A percentile compares a stretch with the other conserved stretches of the same genome.
These are phyloP conservation scores for Kwoniella pini DNA, from an alignment of 768 basidiomycete genomes.

Conservation along the genomic window DNA sequence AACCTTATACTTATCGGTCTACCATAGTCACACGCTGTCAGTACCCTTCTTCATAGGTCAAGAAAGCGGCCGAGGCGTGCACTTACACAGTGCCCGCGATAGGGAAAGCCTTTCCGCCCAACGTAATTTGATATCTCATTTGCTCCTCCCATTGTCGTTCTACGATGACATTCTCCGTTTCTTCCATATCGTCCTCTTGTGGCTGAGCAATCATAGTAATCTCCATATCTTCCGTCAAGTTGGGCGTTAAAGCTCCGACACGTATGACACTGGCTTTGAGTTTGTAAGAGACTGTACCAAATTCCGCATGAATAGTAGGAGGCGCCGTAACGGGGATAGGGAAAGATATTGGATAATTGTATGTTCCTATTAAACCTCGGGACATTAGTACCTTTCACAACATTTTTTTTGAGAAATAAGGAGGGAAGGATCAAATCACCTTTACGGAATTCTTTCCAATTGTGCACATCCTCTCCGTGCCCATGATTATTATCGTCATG, in stretches of 20 bases:
- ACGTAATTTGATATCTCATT: slow-evolving; percentile 68
- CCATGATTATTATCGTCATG: slow-evolving; percentile 37
- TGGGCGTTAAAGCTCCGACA: slow-evolving; percentile 75
- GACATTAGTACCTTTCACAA: too few relatives aligned
- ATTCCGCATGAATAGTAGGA: slow-evolving; percentile 71
- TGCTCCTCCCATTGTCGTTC: slow-evolving; percentile 90
- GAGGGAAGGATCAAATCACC: slow-evolving; percentile 59
- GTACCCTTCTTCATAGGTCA: too few relatives aligned
- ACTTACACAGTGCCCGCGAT: slow-evolving; percentile 71
- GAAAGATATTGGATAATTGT: slow-evolving; percentile 92
- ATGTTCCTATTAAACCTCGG: slow-evolving; percentile 63
- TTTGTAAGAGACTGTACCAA: slow-evolving; percentile 74
- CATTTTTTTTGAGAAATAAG: too few relatives aligned
- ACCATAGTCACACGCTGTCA: neutral
- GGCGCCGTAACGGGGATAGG: slow-evolving; percentile 76
- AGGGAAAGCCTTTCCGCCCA: slow-evolving; percentile 73
- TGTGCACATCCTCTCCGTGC: slow-evolving; percentile 45
- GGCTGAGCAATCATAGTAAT: slow-evolving; percentile 75
- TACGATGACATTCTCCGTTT: slow-evolving; percentile 72
- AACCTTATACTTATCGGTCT: slow-evolving; percentile 74
- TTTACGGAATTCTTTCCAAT: slow-evolving; percentile 85
- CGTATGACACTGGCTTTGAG: slow-evolving; percentile 80
- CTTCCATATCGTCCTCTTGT: slow-evolving; percentile 81
- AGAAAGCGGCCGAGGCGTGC: too few relatives aligned
- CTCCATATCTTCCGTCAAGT: slow-evolving; percentile 68